These are phyloP conservation scores for Lactarius quietus DNA, from an alignment of 768 basidiomycete genomes.

Conservation along the genomic window DNA sequence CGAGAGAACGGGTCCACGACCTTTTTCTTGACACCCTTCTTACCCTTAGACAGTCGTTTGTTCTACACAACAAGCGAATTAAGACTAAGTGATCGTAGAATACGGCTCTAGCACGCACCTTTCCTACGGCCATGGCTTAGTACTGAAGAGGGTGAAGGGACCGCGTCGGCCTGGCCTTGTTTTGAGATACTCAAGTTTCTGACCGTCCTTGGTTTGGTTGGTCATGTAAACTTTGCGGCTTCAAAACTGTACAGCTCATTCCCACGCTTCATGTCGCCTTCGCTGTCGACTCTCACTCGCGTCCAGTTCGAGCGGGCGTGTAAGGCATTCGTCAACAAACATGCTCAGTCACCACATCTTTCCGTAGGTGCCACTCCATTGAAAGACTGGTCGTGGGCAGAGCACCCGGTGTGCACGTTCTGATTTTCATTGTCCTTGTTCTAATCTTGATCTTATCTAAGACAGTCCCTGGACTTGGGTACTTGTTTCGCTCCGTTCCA, in stretches of 20 bases:
- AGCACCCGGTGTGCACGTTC: slow-evolving; percentile 47
- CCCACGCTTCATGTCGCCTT: slow-evolving; percentile 27
- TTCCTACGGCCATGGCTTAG: slow-evolving; percentile 83
- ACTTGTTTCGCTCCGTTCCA: slow-evolving; percentile 30
- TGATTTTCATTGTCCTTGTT: slow-evolving; percentile 3
- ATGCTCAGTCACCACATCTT: slow-evolving; percentile 10
- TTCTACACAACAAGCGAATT: slow-evolving; percentile 51
- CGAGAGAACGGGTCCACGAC: slow-evolving; percentile 99
- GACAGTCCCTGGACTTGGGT: slow-evolving; percentile 33
- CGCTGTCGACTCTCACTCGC: slow-evolving; percentile 51
- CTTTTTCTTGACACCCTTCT: slow-evolving; percentile 99
- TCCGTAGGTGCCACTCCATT: slow-evolving; percentile 16
- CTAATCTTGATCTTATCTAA: slow-evolving; percentile 22
- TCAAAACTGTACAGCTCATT: slow-evolving; percentile 50
- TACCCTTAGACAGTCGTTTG: slow-evolving; percentile 96
- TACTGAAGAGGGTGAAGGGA: slow-evolving; percentile 38
- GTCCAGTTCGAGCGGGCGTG: slow-evolving; percentile 57
- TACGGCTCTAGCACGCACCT: slow-evolving; percentile 47
- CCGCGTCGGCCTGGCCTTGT: slow-evolving; percentile 48
- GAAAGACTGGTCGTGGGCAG: slow-evolving; percentile 58
- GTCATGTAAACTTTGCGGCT: slow-evolving; percentile 43
- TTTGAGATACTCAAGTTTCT: slow-evolving; percentile 34
- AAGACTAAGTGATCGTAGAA: not conserved
- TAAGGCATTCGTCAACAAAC: slow-evolving; percentile 44
- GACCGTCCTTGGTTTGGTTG: slow-evolving; percentile 15